phyloP scores from a whole-genome alignment of 805 yeast species.

The Saccharomycopsis sp. region DNA sequence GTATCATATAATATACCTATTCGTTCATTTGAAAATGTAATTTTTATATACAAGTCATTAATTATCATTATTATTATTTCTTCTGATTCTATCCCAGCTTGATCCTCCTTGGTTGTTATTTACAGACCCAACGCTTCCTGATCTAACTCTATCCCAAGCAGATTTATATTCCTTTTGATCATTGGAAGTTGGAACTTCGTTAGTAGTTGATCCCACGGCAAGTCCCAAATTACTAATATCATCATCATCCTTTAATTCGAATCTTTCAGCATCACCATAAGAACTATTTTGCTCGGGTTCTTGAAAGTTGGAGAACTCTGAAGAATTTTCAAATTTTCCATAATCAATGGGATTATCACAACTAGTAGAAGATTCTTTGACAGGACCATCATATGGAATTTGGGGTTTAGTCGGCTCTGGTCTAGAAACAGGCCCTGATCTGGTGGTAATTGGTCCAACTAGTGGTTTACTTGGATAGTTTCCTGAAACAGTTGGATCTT shows the following conservation, averaged over 20 bases:
- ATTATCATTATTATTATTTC: too few species aligned
- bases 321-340: too few species aligned
- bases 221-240: conserved; percentile 9
- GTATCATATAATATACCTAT: too few species aligned
- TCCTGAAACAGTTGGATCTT: conserved; percentile 4
- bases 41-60: too few species aligned
- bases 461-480: not conserved
- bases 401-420: not conserved
- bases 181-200: too few species aligned
- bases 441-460: not conserved
- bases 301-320: too few species aligned
- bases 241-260: not conserved
- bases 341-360: not conserved
- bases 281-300: too few species aligned
- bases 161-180: conserved; percentile 4
- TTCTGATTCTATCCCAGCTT: conserved; percentile 7
- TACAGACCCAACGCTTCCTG: not conserved
- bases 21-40: too few species aligned
- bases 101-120: not conserved
- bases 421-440: not conserved
- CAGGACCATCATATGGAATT: too few species aligned
- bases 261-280: not conserved
- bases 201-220: too few species aligned
- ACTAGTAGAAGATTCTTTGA: not conserved
- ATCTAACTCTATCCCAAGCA: conserved; percentile 14